phyloP scores from a whole-genome alignment of 1,284 basidiomycete genomes.

The Grifola frondosa region DNA sequence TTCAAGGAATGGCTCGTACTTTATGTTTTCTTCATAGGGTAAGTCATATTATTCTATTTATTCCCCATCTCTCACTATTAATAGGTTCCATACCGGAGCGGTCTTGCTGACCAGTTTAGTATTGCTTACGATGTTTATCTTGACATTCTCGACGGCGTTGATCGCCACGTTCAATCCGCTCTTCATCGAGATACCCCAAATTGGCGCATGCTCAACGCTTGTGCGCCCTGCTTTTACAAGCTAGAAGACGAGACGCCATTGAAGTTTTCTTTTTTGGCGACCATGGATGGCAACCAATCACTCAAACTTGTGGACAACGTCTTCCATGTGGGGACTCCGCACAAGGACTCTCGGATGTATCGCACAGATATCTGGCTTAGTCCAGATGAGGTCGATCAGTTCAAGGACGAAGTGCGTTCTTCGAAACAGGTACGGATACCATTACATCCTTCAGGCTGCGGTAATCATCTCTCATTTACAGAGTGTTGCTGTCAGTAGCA shows the following conservation, averaged over 20 bases:
- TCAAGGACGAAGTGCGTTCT: conserved; percentile 16
- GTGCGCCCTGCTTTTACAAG: conserved; percentile 29
- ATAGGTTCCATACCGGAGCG: conserved; percentile 4
- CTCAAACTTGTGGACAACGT: conserved; percentile 25
- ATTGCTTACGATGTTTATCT: conserved; percentile 32
- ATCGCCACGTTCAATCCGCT: conserved; percentile 16
- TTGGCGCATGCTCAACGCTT: conserved; percentile 28
- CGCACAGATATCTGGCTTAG: conserved; percentile 16
- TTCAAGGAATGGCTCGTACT: conserved; percentile 17
- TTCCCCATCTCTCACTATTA: background rate
- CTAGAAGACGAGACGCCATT: conserved; percentile 25
- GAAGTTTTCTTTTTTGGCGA: conserved; percentile 15
- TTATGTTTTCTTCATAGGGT: conserved; percentile 22
- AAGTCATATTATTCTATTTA: conserved; percentile 2
- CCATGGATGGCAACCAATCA: conserved; percentile 35
- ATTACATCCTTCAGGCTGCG: no score
- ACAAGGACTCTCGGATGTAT: conserved; percentile 8
- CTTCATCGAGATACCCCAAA: conserved; percentile 20
- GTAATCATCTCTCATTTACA: no score
- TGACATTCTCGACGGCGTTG: conserved; percentile 19
- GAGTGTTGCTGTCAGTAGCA: no score
- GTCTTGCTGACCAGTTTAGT: conserved; percentile 20
- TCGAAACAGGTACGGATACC: background rate
- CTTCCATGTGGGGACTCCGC: conserved; percentile 5
- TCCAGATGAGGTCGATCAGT: conserved; percentile 21